Evolutionary conservation across 2,329 filamentous ascomycete genomes (phyloP).

Genomic region (Arthrobotrys pseudoclavata): DNA sequence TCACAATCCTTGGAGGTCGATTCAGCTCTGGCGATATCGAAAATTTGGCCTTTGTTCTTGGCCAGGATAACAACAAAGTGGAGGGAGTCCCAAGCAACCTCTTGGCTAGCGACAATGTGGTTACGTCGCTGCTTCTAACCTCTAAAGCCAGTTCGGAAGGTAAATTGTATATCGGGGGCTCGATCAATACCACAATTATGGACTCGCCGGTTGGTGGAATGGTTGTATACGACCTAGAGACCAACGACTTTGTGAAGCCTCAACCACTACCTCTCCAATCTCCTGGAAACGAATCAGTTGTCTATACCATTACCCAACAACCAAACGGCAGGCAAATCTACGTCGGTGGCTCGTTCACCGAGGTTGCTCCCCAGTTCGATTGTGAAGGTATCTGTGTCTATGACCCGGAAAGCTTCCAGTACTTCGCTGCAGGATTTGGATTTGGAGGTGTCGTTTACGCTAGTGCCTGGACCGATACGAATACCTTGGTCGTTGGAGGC

Average conservation of each 20-base stretch:
- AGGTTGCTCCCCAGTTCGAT: slow-evolving; percentile 65
- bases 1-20: slow-evolving; percentile 89
- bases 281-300: slow-evolving; percentile 75
- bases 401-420: slow-evolving; percentile 71
- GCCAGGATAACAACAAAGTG: slow-evolving; percentile 75
- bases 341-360: slow-evolving; percentile 82
- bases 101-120: slow-evolving; percentile 79
- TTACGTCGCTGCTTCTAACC: slow-evolving; percentile 76
- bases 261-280: slow-evolving; percentile 71
- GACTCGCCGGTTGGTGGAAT: slow-evolving; percentile 78
- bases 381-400: slow-evolving; percentile 88
- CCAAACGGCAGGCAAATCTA: slow-evolving; percentile 81
- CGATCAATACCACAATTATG: slow-evolving; percentile 78
- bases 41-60: slow-evolving; percentile 87
- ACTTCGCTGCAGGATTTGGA: slow-evolving; percentile 75
- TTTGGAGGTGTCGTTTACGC: slow-evolving; percentile 78
- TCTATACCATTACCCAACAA: slow-evolving; percentile 81
- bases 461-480: slow-evolving; percentile 81
- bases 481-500: slow-evolving; percentile 81
- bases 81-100: slow-evolving; percentile 78
- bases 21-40: slow-evolving; percentile 82
- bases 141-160: slow-evolving; percentile 68
- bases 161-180: slow-evolving; percentile 83
- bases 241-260: slow-evolving; percentile 79
- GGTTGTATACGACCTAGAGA: slow-evolving; percentile 81